These are phyloP conservation scores for Dillenia turbinata DNA, from an alignment of 164 flowering plant genomes.

Conservation along the genomic window DNA sequence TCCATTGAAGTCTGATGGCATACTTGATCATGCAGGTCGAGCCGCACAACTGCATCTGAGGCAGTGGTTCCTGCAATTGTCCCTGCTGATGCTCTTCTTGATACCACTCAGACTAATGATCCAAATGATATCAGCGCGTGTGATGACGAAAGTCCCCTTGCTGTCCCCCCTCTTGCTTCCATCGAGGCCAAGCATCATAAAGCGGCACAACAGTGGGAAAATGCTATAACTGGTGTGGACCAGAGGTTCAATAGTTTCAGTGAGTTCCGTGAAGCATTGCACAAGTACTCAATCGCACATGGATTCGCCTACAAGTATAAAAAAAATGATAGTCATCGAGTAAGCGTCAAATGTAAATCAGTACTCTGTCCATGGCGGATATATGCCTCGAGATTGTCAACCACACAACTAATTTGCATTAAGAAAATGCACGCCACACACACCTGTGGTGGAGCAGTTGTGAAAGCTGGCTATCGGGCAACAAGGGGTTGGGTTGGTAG, in stretches of 20 bases:
- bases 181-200: conserved; percentile 34
- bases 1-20: not conserved
- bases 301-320: conserved; percentile 60
- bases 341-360: conserved; percentile 68
- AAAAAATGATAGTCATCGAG: conserved; percentile 71
- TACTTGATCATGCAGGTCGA: conserved; percentile 39
- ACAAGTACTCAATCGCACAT: conserved; percentile 61
- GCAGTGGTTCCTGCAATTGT: conserved; percentile 23
- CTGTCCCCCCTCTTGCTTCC: conserved; percentile 3
- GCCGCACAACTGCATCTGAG: conserved; percentile 52
- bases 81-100: conserved; percentile 17
- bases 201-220: conserved; percentile 59
- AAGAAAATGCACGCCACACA: conserved; percentile 60
- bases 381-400: conserved; percentile 65
- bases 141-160: conserved; percentile 17
- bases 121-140: conserved; percentile 11
- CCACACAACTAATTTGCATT: conserved; percentile 55
- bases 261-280: conserved; percentile 64
- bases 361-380: conserved; percentile 80
- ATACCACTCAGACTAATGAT: conserved; percentile 16
- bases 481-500: conserved; percentile 71
- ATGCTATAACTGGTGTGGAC: conserved; percentile 56
- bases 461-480: conserved; percentile 52
- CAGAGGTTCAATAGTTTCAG: conserved; percentile 53
- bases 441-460: conserved; percentile 67